Percentiles rank a stretch among this genome's conserved stretches.
Evolutionary conservation across 2,329 filamentous ascomycete genomes (phyloP).

Genomic region (Pyricularia pennisetigena): DNA sequence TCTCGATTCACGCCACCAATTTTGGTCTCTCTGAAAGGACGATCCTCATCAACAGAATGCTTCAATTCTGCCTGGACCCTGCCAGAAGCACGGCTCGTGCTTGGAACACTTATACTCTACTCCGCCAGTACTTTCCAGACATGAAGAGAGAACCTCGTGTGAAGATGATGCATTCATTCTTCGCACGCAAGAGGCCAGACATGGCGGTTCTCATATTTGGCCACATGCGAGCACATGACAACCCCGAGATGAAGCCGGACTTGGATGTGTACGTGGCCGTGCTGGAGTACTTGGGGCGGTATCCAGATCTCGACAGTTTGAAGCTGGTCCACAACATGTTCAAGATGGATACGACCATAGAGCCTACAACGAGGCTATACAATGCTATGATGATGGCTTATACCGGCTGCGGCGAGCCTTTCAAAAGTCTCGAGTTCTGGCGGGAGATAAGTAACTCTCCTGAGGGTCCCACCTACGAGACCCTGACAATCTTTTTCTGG

Average conservation of each 20-base stretch:
- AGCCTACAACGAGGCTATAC: slow-evolving; percentile 64
- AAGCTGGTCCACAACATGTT: slow-evolving; percentile 83
- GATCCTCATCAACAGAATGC: slow-evolving; percentile 55
- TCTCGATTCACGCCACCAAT: slow-evolving; percentile 64
- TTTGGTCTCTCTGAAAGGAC: slow-evolving; percentile 62
- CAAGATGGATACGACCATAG: slow-evolving; percentile 79
- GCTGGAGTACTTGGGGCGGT: slow-evolving; percentile 63
- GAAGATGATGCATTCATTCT: slow-evolving; percentile 73
- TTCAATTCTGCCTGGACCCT: slow-evolving; percentile 56
- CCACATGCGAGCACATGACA: slow-evolving; percentile 78
- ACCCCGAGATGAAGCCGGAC: slow-evolving; percentile 53
- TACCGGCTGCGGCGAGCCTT: slow-evolving; percentile 54
- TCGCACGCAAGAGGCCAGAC: slow-evolving; percentile 65
- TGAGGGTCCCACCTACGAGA: slow-evolving; percentile 81
- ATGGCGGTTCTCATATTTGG: slow-evolving; percentile 83
- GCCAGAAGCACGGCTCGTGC: slow-evolving; percentile 51
- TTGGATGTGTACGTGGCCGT: slow-evolving; percentile 67
- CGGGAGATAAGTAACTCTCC: slow-evolving; percentile 67
- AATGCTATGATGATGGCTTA: slow-evolving; percentile 88
- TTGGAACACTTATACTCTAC: slow-evolving; percentile 57
- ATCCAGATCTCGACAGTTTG: slow-evolving; percentile 45
- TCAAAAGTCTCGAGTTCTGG: slow-evolving; percentile 71
- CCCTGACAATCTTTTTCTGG: slow-evolving; percentile 71
- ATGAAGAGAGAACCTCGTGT: slow-evolving; percentile 57
- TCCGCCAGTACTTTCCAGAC: slow-evolving; percentile 55